Conservation (phyloP, 331 rosid genomes). For the Saraca asoca region DNA sequence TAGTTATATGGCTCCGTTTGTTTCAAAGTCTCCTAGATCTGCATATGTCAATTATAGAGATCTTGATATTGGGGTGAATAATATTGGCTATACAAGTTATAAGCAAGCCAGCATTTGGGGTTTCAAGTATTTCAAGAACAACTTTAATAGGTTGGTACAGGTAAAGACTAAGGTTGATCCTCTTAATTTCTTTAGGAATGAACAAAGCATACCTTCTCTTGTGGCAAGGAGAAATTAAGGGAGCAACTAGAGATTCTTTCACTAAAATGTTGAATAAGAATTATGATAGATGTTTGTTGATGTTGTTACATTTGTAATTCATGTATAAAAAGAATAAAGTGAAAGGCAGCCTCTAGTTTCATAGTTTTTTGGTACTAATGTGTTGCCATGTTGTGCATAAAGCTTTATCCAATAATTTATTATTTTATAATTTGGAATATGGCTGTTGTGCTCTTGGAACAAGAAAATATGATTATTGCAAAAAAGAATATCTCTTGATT, state of each 20-base stretch:
- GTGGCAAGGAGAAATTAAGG: not conserved
- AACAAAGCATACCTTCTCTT: slow-evolving; percentile 44
- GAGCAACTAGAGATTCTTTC: slow-evolving; percentile 23
- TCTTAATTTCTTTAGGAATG: slow-evolving; percentile 42
- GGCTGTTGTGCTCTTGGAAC: too few species aligned
- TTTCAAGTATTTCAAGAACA: slow-evolving; percentile 43
- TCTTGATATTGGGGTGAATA: slow-evolving; percentile 48
- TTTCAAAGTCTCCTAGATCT: slow-evolving; percentile 48
- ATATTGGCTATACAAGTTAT: slow-evolving; percentile 34
- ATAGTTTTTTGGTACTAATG: too few species aligned
- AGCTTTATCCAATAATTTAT: too few species aligned
- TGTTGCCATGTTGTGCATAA: too few species aligned
- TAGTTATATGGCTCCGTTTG: slow-evolving; percentile 40
- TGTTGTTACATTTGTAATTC: too few species aligned
- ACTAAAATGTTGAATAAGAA: too few species aligned
- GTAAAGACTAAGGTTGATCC: slow-evolving; percentile 47
- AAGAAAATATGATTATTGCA: too few species aligned
- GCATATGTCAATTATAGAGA: slow-evolving; percentile 52
- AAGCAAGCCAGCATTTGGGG: slow-evolving; percentile 47
- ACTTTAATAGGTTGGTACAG: slow-evolving; percentile 36
- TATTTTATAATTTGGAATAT: too few species aligned
- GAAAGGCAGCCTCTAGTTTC: too few species aligned
- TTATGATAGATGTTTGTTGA: too few species aligned
- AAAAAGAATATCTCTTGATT: too few species aligned
- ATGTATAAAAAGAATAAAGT: too few species aligned